Evolutionary conservation across 352 stramenopile species (phyloP).

Genomic region (Phytophthora sp.): DNA sequence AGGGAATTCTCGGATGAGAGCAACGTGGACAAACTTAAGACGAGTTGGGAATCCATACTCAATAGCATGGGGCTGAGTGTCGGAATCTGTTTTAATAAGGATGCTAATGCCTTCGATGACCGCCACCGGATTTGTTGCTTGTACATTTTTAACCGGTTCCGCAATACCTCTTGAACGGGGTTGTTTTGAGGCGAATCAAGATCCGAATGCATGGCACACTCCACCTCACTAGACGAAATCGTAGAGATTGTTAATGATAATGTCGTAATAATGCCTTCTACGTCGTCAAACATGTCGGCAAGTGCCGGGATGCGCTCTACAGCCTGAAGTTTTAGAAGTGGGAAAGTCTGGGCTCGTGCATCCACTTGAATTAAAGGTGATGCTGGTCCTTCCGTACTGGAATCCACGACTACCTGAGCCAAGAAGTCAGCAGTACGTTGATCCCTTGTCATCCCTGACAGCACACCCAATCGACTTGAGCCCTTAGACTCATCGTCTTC

Average conservation of each 20-base stretch:
- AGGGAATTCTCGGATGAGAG: conserved; percentile 65
- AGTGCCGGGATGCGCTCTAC: conserved; percentile 78
- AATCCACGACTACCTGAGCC: conserved; percentile 34
- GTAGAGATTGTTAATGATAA: conserved; percentile 61
- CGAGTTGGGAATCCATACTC: conserved; percentile 65
- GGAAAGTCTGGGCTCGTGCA: conserved; percentile 34
- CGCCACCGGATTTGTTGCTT: conserved; percentile 86
- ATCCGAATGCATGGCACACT: conserved; percentile 42
- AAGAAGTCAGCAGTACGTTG: conserved; percentile 47
- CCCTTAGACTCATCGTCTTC: conserved; percentile 49
- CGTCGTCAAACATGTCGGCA: conserved; percentile 79
- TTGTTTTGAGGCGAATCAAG: conserved; percentile 72
- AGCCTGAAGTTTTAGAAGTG: conserved; percentile 61
- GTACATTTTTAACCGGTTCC: conserved; percentile 64
- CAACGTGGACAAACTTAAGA: conserved; percentile 62
- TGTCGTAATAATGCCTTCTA: conserved; percentile 58
- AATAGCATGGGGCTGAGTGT: conserved; percentile 42
- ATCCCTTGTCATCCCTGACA: conserved; percentile 51
- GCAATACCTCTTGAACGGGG: conserved; percentile 62
- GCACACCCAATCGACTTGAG: conserved; percentile 28
- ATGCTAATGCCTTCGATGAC: conserved; percentile 73
- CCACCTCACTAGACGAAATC: conserved; percentile 31
- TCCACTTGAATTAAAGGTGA: conserved; percentile 25
- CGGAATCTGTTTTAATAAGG: conserved; percentile 76
- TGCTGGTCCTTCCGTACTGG: conserved; percentile 11